Evolutionary conservation across 345 rosid species (phyloP), one percentile per base, ranked within the genome.

Genomic region (Brassica rapa): DNA sequence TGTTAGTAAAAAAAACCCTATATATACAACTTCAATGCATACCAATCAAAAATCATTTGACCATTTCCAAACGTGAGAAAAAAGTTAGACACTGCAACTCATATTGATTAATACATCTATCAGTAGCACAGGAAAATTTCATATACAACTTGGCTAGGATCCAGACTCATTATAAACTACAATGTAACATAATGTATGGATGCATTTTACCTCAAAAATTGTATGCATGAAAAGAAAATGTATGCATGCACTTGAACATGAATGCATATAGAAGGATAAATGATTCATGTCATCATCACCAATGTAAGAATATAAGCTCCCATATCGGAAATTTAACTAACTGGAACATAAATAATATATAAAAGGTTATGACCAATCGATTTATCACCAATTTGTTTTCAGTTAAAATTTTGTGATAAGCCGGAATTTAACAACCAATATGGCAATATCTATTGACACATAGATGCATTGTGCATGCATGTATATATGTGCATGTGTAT

Each of bases 391-490:
- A 25, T 25, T 25, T 25, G 4, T 3, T 25, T 25, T 25, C 0
- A 25, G 29, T 25, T 25, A 25, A 0, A 25, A 25, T 25, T 25
- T 25, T 25, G 29, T 25, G 29, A 25, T 25, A 25, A 25, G 29
- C 29, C 0, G 29, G 29, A 25, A 25, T 25, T 25, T 25, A 25
- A 25, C 29, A 25, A 24, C 56, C 56, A 41, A 12, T 21, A 49
- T 49, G 19, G 5, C 19, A 49, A 49, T 51, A 12, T 25, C 29
- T 24, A 43, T 23, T 16, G 9, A 37, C 4, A 43, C 24, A 46
- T 25, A 30, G 8, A 64, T 33, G 49, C 63, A 55, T 70, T 69
- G 66, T 71, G 24, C 29, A 30, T 55, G 64, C 32, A 55, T 49
- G 16, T 19, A 55, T 69, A 15, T 19, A 16, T 55, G 14, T 39